Percentiles rank a stretch among this genome's conserved stretches.
Conservation (phyloP, 2,329 filamentous ascomycete genomes). For the Bipolaris oryzae region DNA sequence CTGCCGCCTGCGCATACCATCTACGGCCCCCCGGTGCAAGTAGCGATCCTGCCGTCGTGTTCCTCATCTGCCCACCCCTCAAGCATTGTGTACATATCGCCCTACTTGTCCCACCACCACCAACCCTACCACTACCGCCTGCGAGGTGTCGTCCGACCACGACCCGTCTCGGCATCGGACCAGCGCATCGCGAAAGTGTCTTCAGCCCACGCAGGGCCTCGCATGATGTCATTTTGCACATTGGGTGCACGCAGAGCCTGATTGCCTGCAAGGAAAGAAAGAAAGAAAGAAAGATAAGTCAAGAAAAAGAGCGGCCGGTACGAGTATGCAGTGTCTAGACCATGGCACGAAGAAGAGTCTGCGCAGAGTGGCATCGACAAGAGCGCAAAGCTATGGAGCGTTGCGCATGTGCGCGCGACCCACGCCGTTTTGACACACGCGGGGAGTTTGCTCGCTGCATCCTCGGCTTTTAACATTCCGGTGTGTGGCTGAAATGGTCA, state of each 20-base stretch:
- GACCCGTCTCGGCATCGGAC: slow-evolving; percentile 22
- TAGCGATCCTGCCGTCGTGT: slow-evolving; percentile 8
- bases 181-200: slow-evolving; percentile 34
- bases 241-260: slow-evolving; percentile 6
- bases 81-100: slow-evolving; percentile 39
- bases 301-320: neutral
- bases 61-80: slow-evolving; percentile 18
- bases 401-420: slow-evolving; percentile 21
- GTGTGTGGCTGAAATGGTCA: slow-evolving; percentile 3
- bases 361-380: slow-evolving; percentile 7
- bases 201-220: slow-evolving; percentile 37
- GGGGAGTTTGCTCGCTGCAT: slow-evolving; percentile 26
- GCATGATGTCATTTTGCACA: slow-evolving; percentile 43
- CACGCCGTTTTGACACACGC: slow-evolving; percentile 23
- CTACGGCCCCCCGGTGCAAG: slow-evolving; percentile 21
- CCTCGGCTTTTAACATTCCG: neutral
- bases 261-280: neutral
- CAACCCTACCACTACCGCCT: neutral
- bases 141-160: slow-evolving; percentile 5
- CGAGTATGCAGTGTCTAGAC: slow-evolving; percentile 3
- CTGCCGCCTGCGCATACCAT: slow-evolving; percentile 35
- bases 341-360: slow-evolving; percentile 16
- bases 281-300: no score
- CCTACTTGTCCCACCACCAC: slow-evolving; percentile 12
- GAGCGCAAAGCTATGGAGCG: slow-evolving; percentile 6